Evolutionary conservation across 2,329 filamentous ascomycete species (phyloP).

Genomic region (Tolypocladium album): DNA sequence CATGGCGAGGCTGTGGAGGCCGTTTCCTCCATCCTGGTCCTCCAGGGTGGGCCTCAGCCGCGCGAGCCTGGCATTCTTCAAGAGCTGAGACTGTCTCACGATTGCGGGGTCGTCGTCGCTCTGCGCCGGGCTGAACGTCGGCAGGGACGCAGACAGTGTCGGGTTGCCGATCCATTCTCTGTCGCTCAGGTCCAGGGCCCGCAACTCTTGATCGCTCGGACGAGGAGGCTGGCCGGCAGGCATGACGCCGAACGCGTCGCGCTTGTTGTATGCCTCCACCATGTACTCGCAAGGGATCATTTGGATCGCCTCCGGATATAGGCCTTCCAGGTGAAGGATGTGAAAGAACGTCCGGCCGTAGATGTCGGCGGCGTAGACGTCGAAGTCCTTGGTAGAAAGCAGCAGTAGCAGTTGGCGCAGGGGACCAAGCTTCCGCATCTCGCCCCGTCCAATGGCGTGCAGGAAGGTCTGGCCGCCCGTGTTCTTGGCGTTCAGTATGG

Average conservation of each 20-base stretch:
- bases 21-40: conserved; percentile 38
- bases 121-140: conserved; percentile 1
- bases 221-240: conserved; percentile 7
- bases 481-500: conserved; percentile 22
- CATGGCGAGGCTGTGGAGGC: conserved; percentile 46
- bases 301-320: conserved; percentile 16
- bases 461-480: conserved; percentile 38
- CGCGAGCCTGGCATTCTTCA: conserved; percentile 11
- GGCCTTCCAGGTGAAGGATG: conserved; percentile 15
- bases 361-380: conserved; percentile 28
- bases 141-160: conserved; percentile 1
- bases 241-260: conserved; percentile 37
- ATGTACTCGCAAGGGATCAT: conserved; percentile 24
- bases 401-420: conserved; percentile 17
- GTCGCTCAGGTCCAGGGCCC: conserved; percentile 1
- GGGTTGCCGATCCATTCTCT: background rate
- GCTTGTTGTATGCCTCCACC: conserved; percentile 19
- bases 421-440: conserved; percentile 17
- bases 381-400: conserved; percentile 11
- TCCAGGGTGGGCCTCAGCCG: conserved; percentile 10
- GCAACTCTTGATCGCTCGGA: background rate
- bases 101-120: conserved; percentile 4
- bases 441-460: conserved; percentile 26
- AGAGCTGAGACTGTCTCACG: conserved; percentile 8
- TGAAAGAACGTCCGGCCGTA: conserved; percentile 46